Conservation (phyloP, 2,329 filamentous ascomycete genomes). For the Zasmidium cellare region DNA sequence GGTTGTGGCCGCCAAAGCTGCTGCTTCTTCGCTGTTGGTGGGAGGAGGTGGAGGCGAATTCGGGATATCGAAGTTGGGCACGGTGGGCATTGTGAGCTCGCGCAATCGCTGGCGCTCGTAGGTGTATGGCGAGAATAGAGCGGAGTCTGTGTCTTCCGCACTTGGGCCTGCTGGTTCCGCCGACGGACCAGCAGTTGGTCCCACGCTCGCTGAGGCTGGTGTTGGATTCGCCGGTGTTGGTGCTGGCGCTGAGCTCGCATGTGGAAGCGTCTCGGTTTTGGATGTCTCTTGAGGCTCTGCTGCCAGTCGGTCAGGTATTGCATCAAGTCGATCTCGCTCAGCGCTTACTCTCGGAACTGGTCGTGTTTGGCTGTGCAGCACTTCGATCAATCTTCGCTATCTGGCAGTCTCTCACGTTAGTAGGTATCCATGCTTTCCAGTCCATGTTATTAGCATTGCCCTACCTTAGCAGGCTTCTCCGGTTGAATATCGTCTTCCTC, state of each 20-base stretch:
- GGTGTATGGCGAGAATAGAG: slow-evolving; percentile 64
- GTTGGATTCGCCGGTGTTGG: slow-evolving; percentile 5
- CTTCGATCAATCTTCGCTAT: slow-evolving; percentile 24
- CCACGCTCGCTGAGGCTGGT: neutral
- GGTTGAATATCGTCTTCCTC: slow-evolving; percentile 39
- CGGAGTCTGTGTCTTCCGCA: slow-evolving; percentile 13
- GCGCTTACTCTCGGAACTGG: neutral
- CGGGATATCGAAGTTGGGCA: slow-evolving; percentile 73
- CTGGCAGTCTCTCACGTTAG: slow-evolving; percentile 39
- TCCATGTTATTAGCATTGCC: slow-evolving; percentile 26
- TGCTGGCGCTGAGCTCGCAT: slow-evolving; percentile 15
- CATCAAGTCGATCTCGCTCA: no score
- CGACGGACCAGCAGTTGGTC: slow-evolving; percentile 16
- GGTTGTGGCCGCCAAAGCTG: slow-evolving; percentile 45
- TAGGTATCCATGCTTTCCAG: slow-evolving; percentile 45
- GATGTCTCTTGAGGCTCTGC: neutral
- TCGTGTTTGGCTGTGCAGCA: neutral
- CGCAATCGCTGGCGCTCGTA: slow-evolving; percentile 64
- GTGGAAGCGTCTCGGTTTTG: neutral
- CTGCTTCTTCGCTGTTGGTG: slow-evolving; percentile 32
- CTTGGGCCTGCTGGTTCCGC: slow-evolving; percentile 5
- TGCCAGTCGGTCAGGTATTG: neutral
- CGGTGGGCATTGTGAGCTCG: slow-evolving; percentile 70
- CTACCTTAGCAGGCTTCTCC: slow-evolving; percentile 40
- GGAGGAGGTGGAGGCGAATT: slow-evolving; percentile 63